Evolutionary conservation across 1,139 yeast genomes (phyloP).

Genomic region (Magnusiomyces ingens): DNA sequence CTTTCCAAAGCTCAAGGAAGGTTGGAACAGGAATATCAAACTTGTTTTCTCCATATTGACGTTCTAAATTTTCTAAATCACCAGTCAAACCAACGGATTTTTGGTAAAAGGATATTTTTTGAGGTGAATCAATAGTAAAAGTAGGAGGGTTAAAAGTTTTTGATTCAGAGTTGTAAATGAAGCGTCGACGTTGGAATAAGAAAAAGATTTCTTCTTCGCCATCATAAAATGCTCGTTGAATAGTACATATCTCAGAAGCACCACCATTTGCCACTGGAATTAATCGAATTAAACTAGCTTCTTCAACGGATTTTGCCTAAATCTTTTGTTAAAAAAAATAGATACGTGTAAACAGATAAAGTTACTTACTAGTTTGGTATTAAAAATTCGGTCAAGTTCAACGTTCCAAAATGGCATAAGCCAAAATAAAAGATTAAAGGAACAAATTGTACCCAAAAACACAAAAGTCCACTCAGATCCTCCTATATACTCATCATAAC

Average conservation of each 20-base stretch:
- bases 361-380: constrained; percentile 41
- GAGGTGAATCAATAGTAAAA: constrained; percentile 57
- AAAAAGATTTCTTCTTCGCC: constrained; percentile 65
- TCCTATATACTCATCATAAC: constrained; percentile 74
- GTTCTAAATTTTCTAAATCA: constrained; percentile 47
- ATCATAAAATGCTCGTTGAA: constrained; percentile 50
- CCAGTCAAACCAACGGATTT: constrained; percentile 49
- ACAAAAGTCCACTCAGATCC: constrained; percentile 85
- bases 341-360: neutral
- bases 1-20: constrained; percentile 82
- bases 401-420: constrained; percentile 96
- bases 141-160: constrained; percentile 71
- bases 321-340: constrained; percentile 3
- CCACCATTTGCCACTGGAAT: constrained; percentile 85
- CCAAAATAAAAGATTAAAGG: constrained; percentile 71
- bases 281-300: constrained; percentile 67
- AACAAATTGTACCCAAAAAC: constrained; percentile 63
- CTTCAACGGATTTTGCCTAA: constrained; percentile 41
- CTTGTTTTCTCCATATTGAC: constrained; percentile 74
- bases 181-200: constrained; percentile 87
- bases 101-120: constrained; percentile 52
- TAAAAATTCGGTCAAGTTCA: constrained; percentile 61
- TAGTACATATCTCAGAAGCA: constrained; percentile 67
- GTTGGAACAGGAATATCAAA: constrained; percentile 96
- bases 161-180: constrained; percentile 53